These are phyloP conservation scores for Ophiostoma piceae DNA, from an alignment of 2,329 filamentous ascomycete genomes.

Conservation along the genomic window DNA sequence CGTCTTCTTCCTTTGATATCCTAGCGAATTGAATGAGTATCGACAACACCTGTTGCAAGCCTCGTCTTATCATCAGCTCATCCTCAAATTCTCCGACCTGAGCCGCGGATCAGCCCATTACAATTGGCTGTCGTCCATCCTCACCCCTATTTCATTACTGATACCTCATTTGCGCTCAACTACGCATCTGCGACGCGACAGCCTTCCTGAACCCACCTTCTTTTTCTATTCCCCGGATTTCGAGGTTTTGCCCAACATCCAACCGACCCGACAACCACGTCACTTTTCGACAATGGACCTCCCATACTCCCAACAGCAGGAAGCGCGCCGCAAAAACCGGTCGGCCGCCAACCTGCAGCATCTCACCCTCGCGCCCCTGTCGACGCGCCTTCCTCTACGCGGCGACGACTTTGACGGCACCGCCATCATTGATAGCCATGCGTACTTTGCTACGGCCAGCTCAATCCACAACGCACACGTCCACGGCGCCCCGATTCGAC, in stretches of 20 bases:
- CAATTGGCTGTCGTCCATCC: not conserved
- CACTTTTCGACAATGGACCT: constrained; percentile 46
- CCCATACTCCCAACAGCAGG: constrained; percentile 56
- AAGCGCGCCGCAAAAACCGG: constrained; percentile 53
- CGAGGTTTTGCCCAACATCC: not conserved
- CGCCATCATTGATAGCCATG: constrained; percentile 19
- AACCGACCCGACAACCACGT: not conserved
- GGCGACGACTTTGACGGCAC: constrained; percentile 40
- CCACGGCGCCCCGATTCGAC: constrained; percentile 30
- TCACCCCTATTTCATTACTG: not conserved
- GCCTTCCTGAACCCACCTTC: not conserved
- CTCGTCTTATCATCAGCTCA: not conserved
- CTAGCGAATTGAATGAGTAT: not conserved
- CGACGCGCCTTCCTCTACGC: constrained; percentile 54
- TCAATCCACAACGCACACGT: constrained; percentile 28
- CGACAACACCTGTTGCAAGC: not conserved
- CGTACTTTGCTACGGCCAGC: constrained; percentile 32
- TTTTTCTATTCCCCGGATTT: constrained; percentile 5
- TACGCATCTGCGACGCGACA: constrained; percentile 6
- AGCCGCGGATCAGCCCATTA: not conserved
- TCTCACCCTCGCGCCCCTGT: constrained; percentile 59
- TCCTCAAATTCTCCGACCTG: not conserved
- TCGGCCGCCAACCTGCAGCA: constrained; percentile 56
- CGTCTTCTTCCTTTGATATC: not conserved
- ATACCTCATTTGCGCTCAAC: not conserved